Evolutionary conservation across 441 rosid genomes (phyloP).

Genomic region (Erysimum pusillum): DNA sequence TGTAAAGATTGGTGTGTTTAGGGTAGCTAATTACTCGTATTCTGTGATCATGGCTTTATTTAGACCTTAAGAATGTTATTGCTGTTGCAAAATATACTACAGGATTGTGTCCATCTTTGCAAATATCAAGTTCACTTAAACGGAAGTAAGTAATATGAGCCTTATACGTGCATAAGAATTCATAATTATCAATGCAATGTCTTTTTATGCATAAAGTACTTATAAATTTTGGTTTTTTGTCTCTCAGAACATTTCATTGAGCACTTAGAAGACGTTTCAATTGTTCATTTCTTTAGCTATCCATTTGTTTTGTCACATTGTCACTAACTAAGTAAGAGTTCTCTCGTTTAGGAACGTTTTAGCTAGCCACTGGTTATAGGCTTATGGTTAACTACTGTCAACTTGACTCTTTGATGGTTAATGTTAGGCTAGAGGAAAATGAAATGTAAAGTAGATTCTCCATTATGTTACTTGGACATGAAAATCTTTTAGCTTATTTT

Average conservation of each 20-base stretch:
- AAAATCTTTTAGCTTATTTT: constrained; percentile 5
- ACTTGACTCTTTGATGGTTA: neutral
- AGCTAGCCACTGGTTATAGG: neutral
- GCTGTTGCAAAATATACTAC: too few species aligned
- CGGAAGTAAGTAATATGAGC: neutral
- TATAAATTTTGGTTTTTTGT: too few species aligned
- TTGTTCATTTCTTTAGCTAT: neutral
- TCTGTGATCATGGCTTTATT: neutral
- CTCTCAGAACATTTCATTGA: neutral
- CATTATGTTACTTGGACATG: constrained; percentile 15
- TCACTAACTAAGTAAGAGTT: neutral
- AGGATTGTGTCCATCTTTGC: too few species aligned
- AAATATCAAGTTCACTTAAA: neutral
- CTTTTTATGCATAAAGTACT: too few species aligned
- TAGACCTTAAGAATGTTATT: too few species aligned
- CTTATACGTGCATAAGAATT: neutral
- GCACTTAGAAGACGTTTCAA: neutral
- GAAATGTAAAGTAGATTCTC: constrained; percentile 8
- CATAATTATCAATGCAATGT: too few species aligned
- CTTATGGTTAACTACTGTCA: neutral
- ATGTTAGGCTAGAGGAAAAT: neutral
- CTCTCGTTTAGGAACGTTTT: neutral
- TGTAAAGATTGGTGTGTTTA: neutral
- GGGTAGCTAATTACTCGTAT: neutral
- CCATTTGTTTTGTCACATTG: neutral